These are phyloP conservation scores for Epichloe typhina DNA, from an alignment of 2,329 filamentous ascomycete species.

Conservation along the genomic window DNA sequence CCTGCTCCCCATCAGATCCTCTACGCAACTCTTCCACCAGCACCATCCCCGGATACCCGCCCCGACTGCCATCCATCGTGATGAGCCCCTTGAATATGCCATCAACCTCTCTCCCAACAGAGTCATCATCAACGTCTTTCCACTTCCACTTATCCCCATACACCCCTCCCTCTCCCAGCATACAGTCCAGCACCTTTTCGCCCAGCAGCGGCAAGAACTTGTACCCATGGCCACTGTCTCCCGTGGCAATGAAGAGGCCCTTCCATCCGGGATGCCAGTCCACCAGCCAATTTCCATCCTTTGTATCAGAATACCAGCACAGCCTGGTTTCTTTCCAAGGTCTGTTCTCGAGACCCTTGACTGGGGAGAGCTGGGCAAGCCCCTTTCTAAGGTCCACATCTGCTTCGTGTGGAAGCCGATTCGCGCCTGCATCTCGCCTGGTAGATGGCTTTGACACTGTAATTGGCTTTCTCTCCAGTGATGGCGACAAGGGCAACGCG, in stretches of 20 bases:
- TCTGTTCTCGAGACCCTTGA: conserved; percentile 39
- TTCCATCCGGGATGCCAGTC: conserved; percentile 51
- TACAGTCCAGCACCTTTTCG: conserved; percentile 44
- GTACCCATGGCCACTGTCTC: conserved; percentile 52
- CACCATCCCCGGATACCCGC: conserved; percentile 32
- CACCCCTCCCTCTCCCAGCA: conserved; percentile 32
- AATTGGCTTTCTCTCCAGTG: conserved; percentile 15
- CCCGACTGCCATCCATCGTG: conserved; percentile 41
- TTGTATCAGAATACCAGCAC: conserved; percentile 69
- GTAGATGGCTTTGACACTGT: conserved; percentile 24
- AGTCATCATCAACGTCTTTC: conserved; percentile 39
- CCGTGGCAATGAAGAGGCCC: conserved; percentile 47
- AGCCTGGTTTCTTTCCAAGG: conserved; percentile 50
- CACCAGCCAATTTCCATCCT: conserved; percentile 57
- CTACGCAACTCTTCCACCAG: conserved; percentile 29
- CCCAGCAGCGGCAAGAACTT: conserved; percentile 58
- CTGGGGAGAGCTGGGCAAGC: conserved; percentile 46
- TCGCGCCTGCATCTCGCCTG: conserved; percentile 24
- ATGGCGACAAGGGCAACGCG: conserved; percentile 20
- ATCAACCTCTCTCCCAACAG: conserved; percentile 19
- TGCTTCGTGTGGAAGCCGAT: conserved; percentile 45
- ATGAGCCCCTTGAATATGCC: conserved; percentile 26
- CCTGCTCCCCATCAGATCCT: background rate
- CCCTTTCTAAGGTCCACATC: conserved; percentile 47
- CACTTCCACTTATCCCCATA: conserved; percentile 49